Evolutionary conservation across 2,329 filamentous ascomycete genomes (phyloP), one percentile per base, ranked within the genome.

Genomic region (Drechslera avenae): DNA sequence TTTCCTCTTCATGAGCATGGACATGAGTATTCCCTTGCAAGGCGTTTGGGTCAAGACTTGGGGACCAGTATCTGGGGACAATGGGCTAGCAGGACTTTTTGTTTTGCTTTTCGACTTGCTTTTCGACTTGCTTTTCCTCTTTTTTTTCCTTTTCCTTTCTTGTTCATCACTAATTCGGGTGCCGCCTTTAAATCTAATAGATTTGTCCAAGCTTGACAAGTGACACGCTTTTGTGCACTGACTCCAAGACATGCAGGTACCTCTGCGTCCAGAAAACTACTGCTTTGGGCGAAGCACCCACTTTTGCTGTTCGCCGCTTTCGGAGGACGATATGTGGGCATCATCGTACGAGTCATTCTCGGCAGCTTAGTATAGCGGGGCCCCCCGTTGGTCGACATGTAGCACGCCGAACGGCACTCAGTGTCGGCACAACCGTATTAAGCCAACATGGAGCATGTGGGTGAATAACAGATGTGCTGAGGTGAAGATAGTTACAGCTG

Each of bases 291-390:
- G 23, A 36, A 33, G 39, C 36, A 33, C 26, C 39, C 52, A 39
- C 44, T 49, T 44, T 44, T 56, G 36, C 50, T 30, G 26, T 17
- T 19, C 17, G 39, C 52, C 51, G 54, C 28, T 30, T 23, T 49
- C 47, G 51, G 47, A 49, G 46, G 33, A 37, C 47, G 54, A 51
- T 51, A 56, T 54, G 54, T 56, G 54, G 52, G 39, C 21, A 23
- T 23, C 23, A 42, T 47, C 34, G 33, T 41, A 39, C 39, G 54
- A 51, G 54, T 56, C 47, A 50, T 36, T 35, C 32, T 46, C 51
- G 47, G 52, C 41, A 48, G 54, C 51, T 57, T 48, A 51, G 39
- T 51, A 54, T 16, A 39, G 14, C 39, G 35, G 36, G 12, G 35
- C 16, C 19, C 19, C 39, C 39, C 46, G 36, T 45, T 47, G 46